A percentile compares a stretch with the other conserved stretches of the same genome.
Conservation (phyloP, 768 basidiomycete species). For the Pulveroboletus sp. region DNA sequence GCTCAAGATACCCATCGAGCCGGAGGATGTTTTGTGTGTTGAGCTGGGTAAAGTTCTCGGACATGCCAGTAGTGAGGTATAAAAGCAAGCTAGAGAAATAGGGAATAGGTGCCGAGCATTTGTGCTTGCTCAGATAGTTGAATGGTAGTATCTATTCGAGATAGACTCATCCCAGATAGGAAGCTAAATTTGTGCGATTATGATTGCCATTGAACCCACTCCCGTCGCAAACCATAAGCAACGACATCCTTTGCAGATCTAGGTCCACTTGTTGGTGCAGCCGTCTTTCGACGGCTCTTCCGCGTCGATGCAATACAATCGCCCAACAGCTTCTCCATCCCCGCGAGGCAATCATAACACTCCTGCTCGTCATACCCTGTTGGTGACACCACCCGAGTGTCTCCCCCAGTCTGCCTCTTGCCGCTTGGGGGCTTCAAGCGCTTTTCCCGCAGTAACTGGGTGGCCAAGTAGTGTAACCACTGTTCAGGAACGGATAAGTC, state of each 20-base stretch:
- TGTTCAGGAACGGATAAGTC: slow-evolving; percentile 30
- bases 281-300: slow-evolving; percentile 38
- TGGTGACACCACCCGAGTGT: slow-evolving; percentile 10
- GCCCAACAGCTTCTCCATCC: slow-evolving; percentile 60
- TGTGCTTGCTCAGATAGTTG: slow-evolving; percentile 1
- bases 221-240: slow-evolving; percentile 54
- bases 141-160: neutral
- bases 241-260: slow-evolving; percentile 61
- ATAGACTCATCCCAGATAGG: slow-evolving; percentile 12
- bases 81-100: slow-evolving; percentile 3
- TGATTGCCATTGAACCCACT: slow-evolving; percentile 50
- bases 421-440: slow-evolving; percentile 54
- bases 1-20: slow-evolving; percentile 72
- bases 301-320: slow-evolving; percentile 40
- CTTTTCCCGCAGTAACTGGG: slow-evolving; percentile 71
- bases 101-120: slow-evolving; percentile 4
- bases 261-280: slow-evolving; percentile 14
- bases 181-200: slow-evolving; percentile 2
- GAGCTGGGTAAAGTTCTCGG: slow-evolving; percentile 45
- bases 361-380: slow-evolving; percentile 58
- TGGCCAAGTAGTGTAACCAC: slow-evolving; percentile 89
- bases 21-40: slow-evolving; percentile 57
- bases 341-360: slow-evolving; percentile 66
- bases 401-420: slow-evolving; percentile 35
- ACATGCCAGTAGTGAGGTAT: slow-evolving; percentile 24